A percentile compares a stretch with the other conserved stretches of the same genome.
These are phyloP conservation scores for Pseudogymnoascus verrucosus DNA, from an alignment of 2,329 filamentous ascomycete genomes.

Conservation along the genomic window DNA sequence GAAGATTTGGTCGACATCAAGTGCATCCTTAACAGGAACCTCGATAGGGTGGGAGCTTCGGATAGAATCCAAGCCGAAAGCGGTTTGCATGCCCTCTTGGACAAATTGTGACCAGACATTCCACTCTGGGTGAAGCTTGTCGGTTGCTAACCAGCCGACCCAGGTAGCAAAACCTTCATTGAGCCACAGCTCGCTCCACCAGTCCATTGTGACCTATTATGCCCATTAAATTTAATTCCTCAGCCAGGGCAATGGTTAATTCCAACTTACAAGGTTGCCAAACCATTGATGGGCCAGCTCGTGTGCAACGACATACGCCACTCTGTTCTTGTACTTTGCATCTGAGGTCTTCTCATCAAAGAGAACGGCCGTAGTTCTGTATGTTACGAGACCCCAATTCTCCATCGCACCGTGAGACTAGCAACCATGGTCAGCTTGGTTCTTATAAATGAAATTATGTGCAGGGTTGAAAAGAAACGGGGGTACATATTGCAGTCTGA, in stretches of 20 bases:
- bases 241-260: neutral
- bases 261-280: conserved; percentile 63
- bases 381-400: conserved; percentile 95
- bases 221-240: neutral
- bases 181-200: conserved; percentile 90
- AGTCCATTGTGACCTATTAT: conserved; percentile 66
- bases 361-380: conserved; percentile 89
- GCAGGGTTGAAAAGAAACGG: neutral
- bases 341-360: conserved; percentile 92
- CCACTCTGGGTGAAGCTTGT: conserved; percentile 93
- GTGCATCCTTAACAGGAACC: conserved; percentile 83
- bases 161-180: conserved; percentile 97
- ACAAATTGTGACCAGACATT: conserved; percentile 97
- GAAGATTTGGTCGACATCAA: conserved; percentile 97
- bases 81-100: conserved; percentile 86
- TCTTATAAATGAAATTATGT: neutral
- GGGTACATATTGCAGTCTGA: conserved; percentile 1
- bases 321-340: conserved; percentile 80
- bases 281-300: conserved; percentile 97
- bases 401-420: conserved; percentile 72
- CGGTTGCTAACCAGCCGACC: conserved; percentile 90
- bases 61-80: conserved; percentile 81
- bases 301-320: conserved; percentile 97
- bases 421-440: conserved; percentile 32
- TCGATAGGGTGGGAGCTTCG: conserved; percentile 93